A percentile compares a stretch with the other conserved stretches of the same genome.
These are phyloP conservation scores for Schwanniomyces sp. DNA, from an alignment of 805 yeast genomes.

Conservation along the genomic window DNA sequence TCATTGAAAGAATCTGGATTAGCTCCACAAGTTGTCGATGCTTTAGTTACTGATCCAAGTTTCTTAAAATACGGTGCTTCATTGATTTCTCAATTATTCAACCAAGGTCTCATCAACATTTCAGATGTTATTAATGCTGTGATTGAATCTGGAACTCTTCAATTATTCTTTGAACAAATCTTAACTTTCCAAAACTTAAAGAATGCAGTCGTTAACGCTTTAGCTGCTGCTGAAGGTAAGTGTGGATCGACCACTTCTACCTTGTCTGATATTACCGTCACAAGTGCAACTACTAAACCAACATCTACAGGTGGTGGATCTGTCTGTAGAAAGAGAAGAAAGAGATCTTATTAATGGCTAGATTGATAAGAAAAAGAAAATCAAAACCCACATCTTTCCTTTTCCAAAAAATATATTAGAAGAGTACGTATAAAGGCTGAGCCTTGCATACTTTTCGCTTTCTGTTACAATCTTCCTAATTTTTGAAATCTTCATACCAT, in stretches of 20 bases:
- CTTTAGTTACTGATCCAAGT: slow-evolving; percentile 35
- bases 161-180: slow-evolving; percentile 36
- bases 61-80: slow-evolving; percentile 40
- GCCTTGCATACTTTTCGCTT: neutral
- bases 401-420: neutral
- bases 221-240: slow-evolving; percentile 41
- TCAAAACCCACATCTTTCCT: too few species aligned
- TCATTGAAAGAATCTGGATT: slow-evolving; percentile 44
- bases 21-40: slow-evolving; percentile 36
- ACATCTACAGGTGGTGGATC: slow-evolving; percentile 6
- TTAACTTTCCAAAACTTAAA: slow-evolving; percentile 37
- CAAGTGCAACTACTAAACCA: slow-evolving; percentile 18
- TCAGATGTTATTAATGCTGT: slow-evolving; percentile 27
- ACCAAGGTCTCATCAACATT: slow-evolving; percentile 26
- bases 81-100: slow-evolving; percentile 30
- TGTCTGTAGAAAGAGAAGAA: slow-evolving; percentile 17
- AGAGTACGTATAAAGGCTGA: neutral
- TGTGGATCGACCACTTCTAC: slow-evolving; percentile 32
- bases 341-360: slow-evolving; percentile 22
- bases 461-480: neutral
- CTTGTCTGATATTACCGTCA: slow-evolving; percentile 17
- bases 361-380: neutral
- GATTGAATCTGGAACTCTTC: slow-evolving; percentile 36
- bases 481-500: neutral
- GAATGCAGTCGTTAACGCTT: slow-evolving; percentile 41